Evolutionary conservation across 768 basidiomycete species (phyloP).

Genomic region (Leccinum imitatum): DNA sequence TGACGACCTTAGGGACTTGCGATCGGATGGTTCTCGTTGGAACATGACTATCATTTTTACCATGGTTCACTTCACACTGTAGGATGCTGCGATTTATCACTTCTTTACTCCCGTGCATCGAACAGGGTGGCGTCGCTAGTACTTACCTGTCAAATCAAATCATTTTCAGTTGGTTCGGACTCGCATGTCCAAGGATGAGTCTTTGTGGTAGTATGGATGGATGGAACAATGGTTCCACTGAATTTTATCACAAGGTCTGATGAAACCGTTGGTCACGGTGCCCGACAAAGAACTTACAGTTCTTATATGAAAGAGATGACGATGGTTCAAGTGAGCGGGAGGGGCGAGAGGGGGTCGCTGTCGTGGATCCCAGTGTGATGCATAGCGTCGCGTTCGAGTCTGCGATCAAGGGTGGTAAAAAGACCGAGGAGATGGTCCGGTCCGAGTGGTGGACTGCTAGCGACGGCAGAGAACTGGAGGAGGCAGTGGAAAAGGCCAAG

Average conservation of each 20-base stretch:
- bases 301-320: no score
- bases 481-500: conserved; percentile 74
- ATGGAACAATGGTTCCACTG: no score
- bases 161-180: no score
- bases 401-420: conserved; percentile 56
- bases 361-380: conserved; percentile 81
- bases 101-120: no score
- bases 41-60: neutral
- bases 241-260: no score
- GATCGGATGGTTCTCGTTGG: neutral
- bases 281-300: no score
- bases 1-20: neutral
- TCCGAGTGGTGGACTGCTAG: conserved; percentile 64
- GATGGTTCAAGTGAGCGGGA: conserved; percentile 30
- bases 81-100: neutral
- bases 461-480: conserved; percentile 57
- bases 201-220: no score
- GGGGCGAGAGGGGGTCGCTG: conserved; percentile 46
- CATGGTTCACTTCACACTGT: neutral
- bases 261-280: no score
- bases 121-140: no score
- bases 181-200: no score
- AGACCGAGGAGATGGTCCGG: conserved; percentile 50
- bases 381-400: conserved; percentile 49
- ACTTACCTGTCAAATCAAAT: no score